Conservation (phyloP, 345 rosid genomes). For the Hibiscus trionum region DNA sequence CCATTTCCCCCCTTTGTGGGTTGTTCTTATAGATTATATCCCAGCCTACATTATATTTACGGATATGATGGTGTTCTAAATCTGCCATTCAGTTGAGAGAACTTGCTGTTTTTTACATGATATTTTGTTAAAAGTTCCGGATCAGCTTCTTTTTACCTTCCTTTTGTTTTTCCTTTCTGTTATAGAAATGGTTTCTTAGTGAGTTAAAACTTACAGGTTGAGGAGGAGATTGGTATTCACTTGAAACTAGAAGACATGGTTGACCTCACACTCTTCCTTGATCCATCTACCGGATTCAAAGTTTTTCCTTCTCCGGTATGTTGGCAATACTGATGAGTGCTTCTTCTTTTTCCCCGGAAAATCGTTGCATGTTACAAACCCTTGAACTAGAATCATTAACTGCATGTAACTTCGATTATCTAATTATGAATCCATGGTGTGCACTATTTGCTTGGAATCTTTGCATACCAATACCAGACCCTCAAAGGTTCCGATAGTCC, state of each 20-base stretch:
- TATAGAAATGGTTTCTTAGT: background rate
- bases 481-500: background rate
- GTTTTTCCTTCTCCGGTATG: conserved; percentile 75
- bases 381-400: background rate
- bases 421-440: background rate
- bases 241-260: conserved; percentile 65
- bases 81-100: background rate
- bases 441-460: background rate
- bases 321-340: background rate
- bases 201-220: conserved; percentile 41
- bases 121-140: background rate
- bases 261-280: conserved; percentile 80
- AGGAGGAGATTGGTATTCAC: conserved; percentile 80
- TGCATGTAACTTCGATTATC: background rate
- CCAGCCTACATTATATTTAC: no score
- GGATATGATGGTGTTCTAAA: background rate
- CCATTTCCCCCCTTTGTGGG: background rate
- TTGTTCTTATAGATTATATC: background rate
- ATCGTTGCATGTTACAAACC: background rate
- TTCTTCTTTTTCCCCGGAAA: background rate
- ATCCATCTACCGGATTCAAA: conserved; percentile 58
- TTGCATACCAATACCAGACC: background rate
- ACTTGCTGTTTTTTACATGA: background rate
- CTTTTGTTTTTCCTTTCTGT: background rate
- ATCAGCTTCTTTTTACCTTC: background rate